Percentiles rank a stretch among this genome's conserved stretches.
Evolutionary conservation across 2,329 filamentous ascomycete species (phyloP).

Genomic region (Whalleya microplaca): DNA sequence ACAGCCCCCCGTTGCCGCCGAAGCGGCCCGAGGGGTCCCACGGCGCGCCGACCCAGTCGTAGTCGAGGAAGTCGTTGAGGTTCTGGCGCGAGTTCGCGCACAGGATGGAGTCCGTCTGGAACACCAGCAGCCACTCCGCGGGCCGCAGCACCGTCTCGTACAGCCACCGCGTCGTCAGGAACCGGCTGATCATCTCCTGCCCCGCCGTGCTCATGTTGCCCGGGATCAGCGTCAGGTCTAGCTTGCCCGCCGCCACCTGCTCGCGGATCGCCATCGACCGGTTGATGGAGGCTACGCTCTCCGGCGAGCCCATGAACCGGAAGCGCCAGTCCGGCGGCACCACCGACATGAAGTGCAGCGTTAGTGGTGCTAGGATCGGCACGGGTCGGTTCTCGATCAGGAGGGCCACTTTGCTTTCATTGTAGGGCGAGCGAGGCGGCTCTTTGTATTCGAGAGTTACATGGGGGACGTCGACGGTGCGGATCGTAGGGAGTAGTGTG

Average conservation of each 20-base stretch:
- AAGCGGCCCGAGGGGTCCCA: constrained; percentile 48
- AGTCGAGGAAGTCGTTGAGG: constrained; percentile 55
- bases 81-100: constrained; percentile 55
- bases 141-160: constrained; percentile 53
- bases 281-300: constrained; percentile 51
- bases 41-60: constrained; percentile 58
- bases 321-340: constrained; percentile 62
- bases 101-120: constrained; percentile 59
- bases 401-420: constrained; percentile 57
- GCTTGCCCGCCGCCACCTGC: constrained; percentile 48
- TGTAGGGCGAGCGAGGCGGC: constrained; percentile 41
- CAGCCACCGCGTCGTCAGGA: constrained; percentile 56
- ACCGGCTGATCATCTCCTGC: constrained; percentile 56
- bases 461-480: constrained; percentile 14
- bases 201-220: constrained; percentile 53
- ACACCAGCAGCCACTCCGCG: constrained; percentile 58
- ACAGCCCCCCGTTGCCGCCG: constrained; percentile 57
- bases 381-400: constrained; percentile 57
- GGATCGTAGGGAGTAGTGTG: neutral
- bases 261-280: constrained; percentile 49
- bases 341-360: constrained; percentile 60
- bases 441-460: constrained; percentile 39
- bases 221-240: constrained; percentile 56
- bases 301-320: constrained; percentile 56
- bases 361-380: constrained; percentile 54